Conservation (phyloP, 495 filamentous ascomycete genomes). For the Hypoxylon crocopeplum region DNA sequence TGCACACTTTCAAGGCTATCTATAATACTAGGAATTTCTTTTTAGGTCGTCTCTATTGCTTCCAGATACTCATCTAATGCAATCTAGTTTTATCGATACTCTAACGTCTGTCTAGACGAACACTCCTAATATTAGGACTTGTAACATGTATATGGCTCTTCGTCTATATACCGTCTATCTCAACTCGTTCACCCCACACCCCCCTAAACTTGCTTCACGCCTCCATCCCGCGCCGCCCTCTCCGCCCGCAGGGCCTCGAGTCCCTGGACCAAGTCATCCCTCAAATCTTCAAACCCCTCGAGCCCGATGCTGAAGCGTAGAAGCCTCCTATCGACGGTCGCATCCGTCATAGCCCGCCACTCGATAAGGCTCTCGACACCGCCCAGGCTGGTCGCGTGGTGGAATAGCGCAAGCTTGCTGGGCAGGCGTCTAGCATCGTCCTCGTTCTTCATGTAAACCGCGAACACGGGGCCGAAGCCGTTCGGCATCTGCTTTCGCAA, state of each 20-base stretch:
- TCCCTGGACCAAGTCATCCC: slow-evolving; percentile 73
- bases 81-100: too few relatives aligned
- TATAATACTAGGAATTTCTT: too few relatives aligned
- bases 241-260: slow-evolving; percentile 64
- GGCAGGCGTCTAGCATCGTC: slow-evolving; percentile 72
- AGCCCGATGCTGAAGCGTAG: slow-evolving; percentile 85
- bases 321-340: slow-evolving; percentile 71
- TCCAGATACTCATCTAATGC: too few relatives aligned
- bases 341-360: slow-evolving; percentile 86
- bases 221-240: slow-evolving; percentile 6
- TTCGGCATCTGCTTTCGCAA: slow-evolving; percentile 87
- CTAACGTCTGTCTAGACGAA: too few relatives aligned
- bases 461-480: slow-evolving; percentile 89
- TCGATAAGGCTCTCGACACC: slow-evolving; percentile 95
- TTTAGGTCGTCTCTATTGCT: too few relatives aligned
- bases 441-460: slow-evolving; percentile 67
- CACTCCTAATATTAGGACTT: too few relatives aligned
- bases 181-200: neutral
- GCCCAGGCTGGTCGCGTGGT: slow-evolving; percentile 93
- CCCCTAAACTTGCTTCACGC: slow-evolving; percentile 4
- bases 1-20: too few relatives aligned
- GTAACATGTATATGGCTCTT: too few relatives aligned
- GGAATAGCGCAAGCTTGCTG: slow-evolving; percentile 79
- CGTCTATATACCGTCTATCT: too few relatives aligned
- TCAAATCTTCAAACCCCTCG: slow-evolving; percentile 87